Percentiles rank a stretch among this genome's conserved stretches.
Conservation (phyloP, 305 asterid genomes). For the Solanum hybrid region DNA sequence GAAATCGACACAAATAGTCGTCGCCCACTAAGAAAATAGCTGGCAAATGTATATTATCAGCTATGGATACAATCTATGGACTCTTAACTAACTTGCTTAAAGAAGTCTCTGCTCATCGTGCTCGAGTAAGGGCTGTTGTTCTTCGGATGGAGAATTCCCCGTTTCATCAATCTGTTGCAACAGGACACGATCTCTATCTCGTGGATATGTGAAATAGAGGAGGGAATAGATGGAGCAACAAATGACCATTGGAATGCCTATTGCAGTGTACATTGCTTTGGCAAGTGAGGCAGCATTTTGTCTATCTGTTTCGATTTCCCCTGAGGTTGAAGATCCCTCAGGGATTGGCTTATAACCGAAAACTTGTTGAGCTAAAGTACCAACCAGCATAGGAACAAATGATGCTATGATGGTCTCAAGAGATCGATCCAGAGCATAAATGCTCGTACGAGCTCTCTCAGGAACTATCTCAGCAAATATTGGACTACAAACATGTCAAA, state of each 20-base stretch:
- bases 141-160: constrained; percentile 13
- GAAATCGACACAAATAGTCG: no score
- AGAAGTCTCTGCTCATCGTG: constrained; percentile 40
- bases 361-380: constrained; percentile 46
- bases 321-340: constrained; percentile 18
- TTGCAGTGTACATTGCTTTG: constrained; percentile 40
- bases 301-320: constrained; percentile 41
- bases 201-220: constrained; percentile 50
- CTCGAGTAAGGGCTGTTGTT: constrained; percentile 22
- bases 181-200: constrained; percentile 57
- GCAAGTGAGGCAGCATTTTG: constrained; percentile 54
- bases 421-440: constrained; percentile 62
- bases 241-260: constrained; percentile 55
- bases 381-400: constrained; percentile 66
- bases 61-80: not conserved
- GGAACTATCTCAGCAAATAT: constrained; percentile 80
- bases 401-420: constrained; percentile 65
- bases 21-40: no score
- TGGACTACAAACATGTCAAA: constrained; percentile 29
- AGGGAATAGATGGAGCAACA: constrained; percentile 58
- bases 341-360: constrained; percentile 54
- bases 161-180: constrained; percentile 26
- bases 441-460: constrained; percentile 54
- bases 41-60: no score
- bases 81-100: not conserved